Conservation (phyloP, 441 rosid species). For the Metrosideros polymorpha region DNA sequence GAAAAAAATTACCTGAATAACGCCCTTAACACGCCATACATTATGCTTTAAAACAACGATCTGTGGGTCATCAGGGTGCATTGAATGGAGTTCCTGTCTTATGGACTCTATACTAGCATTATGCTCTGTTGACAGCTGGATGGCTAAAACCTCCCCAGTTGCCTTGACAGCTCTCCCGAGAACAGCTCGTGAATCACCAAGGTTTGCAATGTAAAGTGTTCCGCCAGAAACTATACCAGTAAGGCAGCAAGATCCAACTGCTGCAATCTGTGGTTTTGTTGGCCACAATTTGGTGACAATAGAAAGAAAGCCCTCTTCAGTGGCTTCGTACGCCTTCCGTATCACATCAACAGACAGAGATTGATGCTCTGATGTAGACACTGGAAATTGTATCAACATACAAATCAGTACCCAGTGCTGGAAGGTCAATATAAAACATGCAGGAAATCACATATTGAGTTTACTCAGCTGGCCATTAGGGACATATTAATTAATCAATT, state of each 20-base stretch:
- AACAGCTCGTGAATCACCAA: slow-evolving; percentile 4
- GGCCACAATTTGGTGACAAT: not conserved
- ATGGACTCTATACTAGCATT: slow-evolving; percentile 1
- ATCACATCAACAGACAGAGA: not conserved
- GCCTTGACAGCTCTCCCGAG: slow-evolving; percentile 2
- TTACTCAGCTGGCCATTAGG: not conserved
- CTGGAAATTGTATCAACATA: not conserved
- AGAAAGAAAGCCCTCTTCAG: slow-evolving; percentile 2
- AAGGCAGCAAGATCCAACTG: slow-evolving; percentile 4
- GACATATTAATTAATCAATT: not conserved
- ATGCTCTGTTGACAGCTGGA: slow-evolving; percentile 1
- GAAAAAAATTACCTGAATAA: not conserved
- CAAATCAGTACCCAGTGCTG: not conserved
- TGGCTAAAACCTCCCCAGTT: not conserved
- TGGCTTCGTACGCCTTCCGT: slow-evolving; percentile 4
- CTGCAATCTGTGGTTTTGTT: slow-evolving; percentile 1
- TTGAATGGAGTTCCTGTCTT: not conserved
- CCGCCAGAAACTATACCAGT: not conserved
- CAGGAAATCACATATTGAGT: not conserved
- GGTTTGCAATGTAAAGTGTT: slow-evolving; percentile 3
- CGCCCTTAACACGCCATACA: slow-evolving; percentile 4
- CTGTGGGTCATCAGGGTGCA: slow-evolving; percentile 1
- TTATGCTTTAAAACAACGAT: slow-evolving; percentile 3
- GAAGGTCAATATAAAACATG: not conserved
- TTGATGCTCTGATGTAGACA: slow-evolving; percentile 1